A percentile compares a stretch with the other conserved stretches of the same genome.
Evolutionary conservation across 2,329 filamentous ascomycete genomes (phyloP).

Genomic region (Dendryphion nanum): DNA sequence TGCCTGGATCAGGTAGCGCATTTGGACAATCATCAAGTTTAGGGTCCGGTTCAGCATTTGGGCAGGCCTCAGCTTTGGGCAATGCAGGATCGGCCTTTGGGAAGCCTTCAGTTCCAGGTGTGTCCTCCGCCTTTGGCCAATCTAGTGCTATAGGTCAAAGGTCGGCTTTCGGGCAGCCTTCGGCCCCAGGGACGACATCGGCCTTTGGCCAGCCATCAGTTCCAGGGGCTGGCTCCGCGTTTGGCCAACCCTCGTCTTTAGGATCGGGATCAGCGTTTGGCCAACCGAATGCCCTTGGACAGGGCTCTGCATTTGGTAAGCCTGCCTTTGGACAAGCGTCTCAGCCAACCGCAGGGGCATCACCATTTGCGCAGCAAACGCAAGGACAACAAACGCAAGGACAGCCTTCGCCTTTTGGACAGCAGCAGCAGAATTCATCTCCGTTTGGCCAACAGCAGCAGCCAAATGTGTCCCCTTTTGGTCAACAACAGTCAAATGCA

Average conservation of each 20-base stretch:
- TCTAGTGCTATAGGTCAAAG: constrained; percentile 11
- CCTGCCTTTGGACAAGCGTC: constrained; percentile 35
- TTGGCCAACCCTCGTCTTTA: constrained; percentile 40
- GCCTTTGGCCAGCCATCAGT: constrained; percentile 26
- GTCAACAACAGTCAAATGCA: constrained; percentile 15
- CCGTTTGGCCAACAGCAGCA: constrained; percentile 20
- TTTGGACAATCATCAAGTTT: constrained; percentile 20
- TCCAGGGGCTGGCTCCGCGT: constrained; percentile 25
- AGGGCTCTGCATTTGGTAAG: constrained; percentile 42
- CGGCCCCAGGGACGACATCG: constrained; percentile 12
- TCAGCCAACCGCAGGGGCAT: constrained; percentile 25
- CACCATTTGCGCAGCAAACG: constrained; percentile 26
- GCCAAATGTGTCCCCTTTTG: constrained; percentile 3
- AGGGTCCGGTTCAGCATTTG: constrained; percentile 17
- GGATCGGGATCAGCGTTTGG: constrained; percentile 14
- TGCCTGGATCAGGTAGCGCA: constrained; percentile 8
- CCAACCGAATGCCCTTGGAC: constrained; percentile 30
- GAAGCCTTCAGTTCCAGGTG: constrained; percentile 41
- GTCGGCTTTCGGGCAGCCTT: constrained; percentile 21
- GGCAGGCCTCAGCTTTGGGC: constrained; percentile 14
- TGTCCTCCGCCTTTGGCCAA: constrained; percentile 22
- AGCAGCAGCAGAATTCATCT: constrained; percentile 27
- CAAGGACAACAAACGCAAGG: constrained; percentile 35
- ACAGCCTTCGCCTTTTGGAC: constrained; percentile 21
- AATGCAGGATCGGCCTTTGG: constrained; percentile 38